phyloP scores from a whole-genome alignment of 495 filamentous ascomycete genomes.

The Penicillium cinerascens region DNA sequence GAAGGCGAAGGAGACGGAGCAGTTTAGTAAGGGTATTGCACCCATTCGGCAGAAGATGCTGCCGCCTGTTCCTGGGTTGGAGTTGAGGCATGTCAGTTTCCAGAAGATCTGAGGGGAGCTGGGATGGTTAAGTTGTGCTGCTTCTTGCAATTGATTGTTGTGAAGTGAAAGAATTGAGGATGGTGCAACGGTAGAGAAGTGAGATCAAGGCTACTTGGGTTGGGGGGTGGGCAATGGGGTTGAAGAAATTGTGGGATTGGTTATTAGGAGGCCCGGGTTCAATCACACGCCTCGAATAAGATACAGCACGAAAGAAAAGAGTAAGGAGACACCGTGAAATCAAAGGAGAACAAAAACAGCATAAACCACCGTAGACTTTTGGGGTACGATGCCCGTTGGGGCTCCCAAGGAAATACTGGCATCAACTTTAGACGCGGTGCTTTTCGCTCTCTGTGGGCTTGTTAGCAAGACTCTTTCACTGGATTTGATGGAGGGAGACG shows the following conservation, averaged over 20 bases:
- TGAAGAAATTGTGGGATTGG: constrained; percentile 17
- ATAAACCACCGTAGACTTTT: constrained; percentile 38
- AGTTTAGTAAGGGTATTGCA: constrained; percentile 39
- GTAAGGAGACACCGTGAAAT: constrained; percentile 18
- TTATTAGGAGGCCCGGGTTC: constrained; percentile 25
- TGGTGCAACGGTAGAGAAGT: constrained; percentile 1
- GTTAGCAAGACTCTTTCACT: constrained; percentile 9
- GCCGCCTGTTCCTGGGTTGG: constrained; percentile 32
- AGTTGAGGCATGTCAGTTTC: constrained; percentile 45
- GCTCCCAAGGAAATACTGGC: constrained; percentile 10
- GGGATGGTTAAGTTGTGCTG: not conserved
- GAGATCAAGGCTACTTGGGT: constrained; percentile 15
- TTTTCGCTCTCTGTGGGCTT: constrained; percentile 69
- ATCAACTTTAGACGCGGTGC: constrained; percentile 54
- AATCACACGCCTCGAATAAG: constrained; percentile 38
- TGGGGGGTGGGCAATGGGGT: constrained; percentile 5
- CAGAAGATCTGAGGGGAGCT: constrained; percentile 21
- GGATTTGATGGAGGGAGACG: constrained; percentile 33
- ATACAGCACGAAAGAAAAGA: constrained; percentile 39
- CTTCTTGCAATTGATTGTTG: not conserved
- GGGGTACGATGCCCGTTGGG: constrained; percentile 8
- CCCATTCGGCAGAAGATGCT: constrained; percentile 38
- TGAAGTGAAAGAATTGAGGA: not conserved
- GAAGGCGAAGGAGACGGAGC: constrained; percentile 41
- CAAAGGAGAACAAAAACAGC: constrained; percentile 23